Base-by-base conservation (phyloP, 306 rosid species). In the Vigna reflexopilosa region DNA sequence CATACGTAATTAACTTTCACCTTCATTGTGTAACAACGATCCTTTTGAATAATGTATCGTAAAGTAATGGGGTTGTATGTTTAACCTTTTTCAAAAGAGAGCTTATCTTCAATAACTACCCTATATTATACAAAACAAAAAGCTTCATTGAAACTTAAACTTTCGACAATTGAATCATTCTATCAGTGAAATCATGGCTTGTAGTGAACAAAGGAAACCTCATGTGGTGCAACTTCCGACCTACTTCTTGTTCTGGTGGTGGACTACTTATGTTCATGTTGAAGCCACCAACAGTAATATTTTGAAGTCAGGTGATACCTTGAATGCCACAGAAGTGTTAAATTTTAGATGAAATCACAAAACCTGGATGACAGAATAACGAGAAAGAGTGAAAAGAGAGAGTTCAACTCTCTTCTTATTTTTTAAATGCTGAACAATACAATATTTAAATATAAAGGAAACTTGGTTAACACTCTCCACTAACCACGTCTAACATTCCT, bases 241-340 rank as follows among this genome's bases (percentile, higher is more conserved):
- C 7, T 73, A 1, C 51, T 6, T 70, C 26, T 67, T 14, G 14
- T 3, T 72, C 14, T 72, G 61, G 69, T 44, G 58, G 69, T 44
- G 58, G 11, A 61, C 6, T 24, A 51, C 64, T 24, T 8, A 7
- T 45, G 19, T 20, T 5, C 10, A 28, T 9, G 81, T 44, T 7
- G 44, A 67, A 55, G 69, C 50, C 34, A 51, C 42, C 22, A 63
- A 0, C 22, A 63, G 0, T 19, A 40, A 45, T 8, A 66, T 30
- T 20, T 45, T 73, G 80, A 73, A 16, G 34, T 64, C 73, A 19
- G 70, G 80, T 13, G 80, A 73, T 17, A 16, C 17, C 2, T 14
- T 66, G 24, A 15, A 9, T 57, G 16, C 64, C 3, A 57, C 64
- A 1, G 0, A 14, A 15, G 67, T 19, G 19, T 19, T 19, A 19